Evolutionary conservation across 768 basidiomycete genomes (phyloP), one percentile per base, ranked within the genome.

Genomic region (Phlegmacium glaucopus): DNA sequence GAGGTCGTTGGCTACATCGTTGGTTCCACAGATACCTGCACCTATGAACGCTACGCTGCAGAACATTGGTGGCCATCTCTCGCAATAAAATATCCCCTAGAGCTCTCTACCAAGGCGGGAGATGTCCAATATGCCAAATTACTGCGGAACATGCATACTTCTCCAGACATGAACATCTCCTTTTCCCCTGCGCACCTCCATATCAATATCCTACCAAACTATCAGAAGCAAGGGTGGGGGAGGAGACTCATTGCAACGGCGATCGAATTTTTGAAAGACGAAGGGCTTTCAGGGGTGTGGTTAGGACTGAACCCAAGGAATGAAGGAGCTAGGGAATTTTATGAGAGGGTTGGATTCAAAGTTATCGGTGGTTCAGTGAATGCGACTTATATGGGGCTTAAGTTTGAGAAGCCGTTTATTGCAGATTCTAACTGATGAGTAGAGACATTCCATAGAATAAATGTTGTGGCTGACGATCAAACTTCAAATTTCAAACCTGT

Each of bases 151-250:
- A 74, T 72, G 68, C 57, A 68, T 30, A 67, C 62, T 8, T 75
- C 79, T 1, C 62, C 77, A 12, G 75, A 79, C 8, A 71, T 76
- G n/a, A 76, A 75, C 52, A 67, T 87, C 50, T 65, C 72, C 4
- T 86, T 84, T 59, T 82, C 87, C 13, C 77, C 81, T 9, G 87
- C 87, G 8, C 87, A 90, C 63, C 53, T 90, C 54, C 88, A 91
- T 61, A 82, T 90, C 57, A 70, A 91, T 53, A 79, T 90, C 46
- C 59, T 90, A 56, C 75, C 81, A 18, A 72, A 71, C 36, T 79
- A 86, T 60, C 87, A 87, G 61, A 69, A 77, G 45, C 75, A 76
- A 51, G 87, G 87, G 17, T 87, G 81, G 80, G 88, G 87, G n/a
- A 74, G 72, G 59, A 79, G 65, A 60, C 61, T 90, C 53, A 79